phyloP scores from a whole-genome alignment of 352 stramenopile species.

The Pythium chondricola region DNA sequence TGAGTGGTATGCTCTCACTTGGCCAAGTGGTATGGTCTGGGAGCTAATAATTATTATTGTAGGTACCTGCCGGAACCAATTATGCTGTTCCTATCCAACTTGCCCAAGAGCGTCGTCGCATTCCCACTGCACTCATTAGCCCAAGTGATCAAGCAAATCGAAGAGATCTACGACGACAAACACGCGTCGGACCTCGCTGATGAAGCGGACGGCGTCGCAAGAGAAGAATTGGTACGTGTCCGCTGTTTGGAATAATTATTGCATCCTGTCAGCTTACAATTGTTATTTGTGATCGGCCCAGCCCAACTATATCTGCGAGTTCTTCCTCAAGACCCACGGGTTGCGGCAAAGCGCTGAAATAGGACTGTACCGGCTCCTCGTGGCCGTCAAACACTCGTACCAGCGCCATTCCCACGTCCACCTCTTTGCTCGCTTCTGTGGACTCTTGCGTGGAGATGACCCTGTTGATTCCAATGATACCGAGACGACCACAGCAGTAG shows the following conservation, averaged over 20 bases:
- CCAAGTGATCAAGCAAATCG: constrained; percentile 47
- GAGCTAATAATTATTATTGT: not conserved
- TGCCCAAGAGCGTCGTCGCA: constrained; percentile 63
- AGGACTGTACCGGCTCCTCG: constrained; percentile 58
- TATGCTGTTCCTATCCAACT: constrained; percentile 59
- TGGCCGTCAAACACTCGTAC: constrained; percentile 60
- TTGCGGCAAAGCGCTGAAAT: constrained; percentile 60
- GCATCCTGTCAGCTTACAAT: not conserved
- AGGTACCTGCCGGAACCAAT: constrained; percentile 48
- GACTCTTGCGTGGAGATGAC: constrained; percentile 21
- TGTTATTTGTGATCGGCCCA: constrained; percentile 4
- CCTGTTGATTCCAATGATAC: not conserved
- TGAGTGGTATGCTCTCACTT: constrained; percentile 28
- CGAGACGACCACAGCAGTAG: not conserved
- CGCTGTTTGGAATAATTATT: not conserved
- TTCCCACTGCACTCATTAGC: constrained; percentile 57
- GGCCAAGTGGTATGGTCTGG: not conserved
- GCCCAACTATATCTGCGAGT: constrained; percentile 63
- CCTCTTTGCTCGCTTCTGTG: constrained; percentile 61
- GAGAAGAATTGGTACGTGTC: constrained; percentile 37
- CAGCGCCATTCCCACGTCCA: constrained; percentile 42
- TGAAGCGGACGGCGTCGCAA: constrained; percentile 49
- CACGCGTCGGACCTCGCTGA: constrained; percentile 51
- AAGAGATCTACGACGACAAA: constrained; percentile 78
- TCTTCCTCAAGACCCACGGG: constrained; percentile 62